phyloP scores from a whole-genome alignment of 352 stramenopile genomes.

The Phytophthora chlamydospora region DNA sequence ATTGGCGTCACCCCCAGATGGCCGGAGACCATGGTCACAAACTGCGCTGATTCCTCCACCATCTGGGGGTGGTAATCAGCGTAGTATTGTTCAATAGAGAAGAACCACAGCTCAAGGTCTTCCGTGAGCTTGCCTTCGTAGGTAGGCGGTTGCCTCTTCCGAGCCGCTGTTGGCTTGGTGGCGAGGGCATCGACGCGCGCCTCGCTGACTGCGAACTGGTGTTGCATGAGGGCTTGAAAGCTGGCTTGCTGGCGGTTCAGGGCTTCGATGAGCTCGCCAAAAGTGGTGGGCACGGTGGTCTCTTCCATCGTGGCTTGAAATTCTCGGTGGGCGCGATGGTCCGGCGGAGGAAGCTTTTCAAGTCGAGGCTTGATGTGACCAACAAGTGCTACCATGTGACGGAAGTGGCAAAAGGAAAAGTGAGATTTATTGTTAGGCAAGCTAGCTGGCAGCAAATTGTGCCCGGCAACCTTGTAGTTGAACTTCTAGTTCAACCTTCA shows the following conservation, averaged over 20 bases:
- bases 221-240: conserved; percentile 10
- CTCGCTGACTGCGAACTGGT: conserved; percentile 1
- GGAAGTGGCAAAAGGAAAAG: too few relatives aligned
- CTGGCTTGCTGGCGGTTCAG: not conserved
- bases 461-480: too few relatives aligned
- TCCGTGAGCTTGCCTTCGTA: not conserved
- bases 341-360: too few relatives aligned
- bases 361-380: too few relatives aligned
- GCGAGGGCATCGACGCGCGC: not conserved
- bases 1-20: not conserved
- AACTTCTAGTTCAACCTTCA: not conserved
- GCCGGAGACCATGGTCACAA: conserved; percentile 9
- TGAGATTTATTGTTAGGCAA: too few relatives aligned
- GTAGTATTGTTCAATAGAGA: conserved; percentile 6
- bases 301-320: too few relatives aligned
- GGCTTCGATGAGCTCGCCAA: too few relatives aligned
- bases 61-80: conserved; percentile 10
- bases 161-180: not conserved
- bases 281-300: too few relatives aligned
- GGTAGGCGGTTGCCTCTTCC: not conserved
- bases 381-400: too few relatives aligned
- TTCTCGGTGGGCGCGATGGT: too few relatives aligned
- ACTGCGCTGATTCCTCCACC: conserved; percentile 4
- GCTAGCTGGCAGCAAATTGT: too few relatives aligned
- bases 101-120: conserved; percentile 5